Percentiles rank a stretch among this genome's conserved stretches.
These are phyloP conservation scores for Clarireedia sp. DNA, from an alignment of 2,329 filamentous ascomycete species.

Conservation along the genomic window DNA sequence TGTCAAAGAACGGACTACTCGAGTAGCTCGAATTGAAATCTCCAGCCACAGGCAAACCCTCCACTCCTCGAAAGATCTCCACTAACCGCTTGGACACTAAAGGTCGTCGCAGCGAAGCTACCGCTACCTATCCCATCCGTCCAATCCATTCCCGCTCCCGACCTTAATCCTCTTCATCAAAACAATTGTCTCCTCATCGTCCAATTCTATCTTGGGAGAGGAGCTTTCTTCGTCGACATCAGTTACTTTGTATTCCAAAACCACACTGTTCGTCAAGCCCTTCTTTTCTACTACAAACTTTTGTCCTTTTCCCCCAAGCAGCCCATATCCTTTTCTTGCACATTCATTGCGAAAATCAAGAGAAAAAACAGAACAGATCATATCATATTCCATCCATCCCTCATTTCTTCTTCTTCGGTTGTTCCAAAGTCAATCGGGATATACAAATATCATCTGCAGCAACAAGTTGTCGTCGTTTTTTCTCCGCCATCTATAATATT, in stretches of 20 bases:
- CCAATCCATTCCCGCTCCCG: neutral
- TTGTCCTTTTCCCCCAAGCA: conserved; percentile 19
- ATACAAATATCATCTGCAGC: conserved; percentile 14
- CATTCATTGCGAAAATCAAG: conserved; percentile 10
- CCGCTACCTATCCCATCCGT: neutral
- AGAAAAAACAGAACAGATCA: neutral
- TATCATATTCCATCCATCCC: neutral
- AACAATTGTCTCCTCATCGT: neutral
- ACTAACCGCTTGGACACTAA: no score
- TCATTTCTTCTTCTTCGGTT: conserved; percentile 7
- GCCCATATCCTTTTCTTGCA: conserved; percentile 24
- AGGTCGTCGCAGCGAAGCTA: neutral
- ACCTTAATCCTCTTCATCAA: no score
- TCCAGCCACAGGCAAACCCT: no score
- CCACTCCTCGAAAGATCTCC: no score
- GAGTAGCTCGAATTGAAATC: no score
- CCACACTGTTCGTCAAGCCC: conserved; percentile 28
- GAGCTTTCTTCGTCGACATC: neutral
- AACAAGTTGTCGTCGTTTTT: conserved; percentile 14
- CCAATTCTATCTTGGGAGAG: conserved; percentile 2
- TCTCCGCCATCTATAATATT: conserved; percentile 14
- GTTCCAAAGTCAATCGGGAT: neutral
- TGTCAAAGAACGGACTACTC: no score
- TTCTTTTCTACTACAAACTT: conserved; percentile 14
- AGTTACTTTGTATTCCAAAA: neutral